Evolutionary conservation across 257 asterid genomes (phyloP).

Genomic region (Ilex asprella): DNA sequence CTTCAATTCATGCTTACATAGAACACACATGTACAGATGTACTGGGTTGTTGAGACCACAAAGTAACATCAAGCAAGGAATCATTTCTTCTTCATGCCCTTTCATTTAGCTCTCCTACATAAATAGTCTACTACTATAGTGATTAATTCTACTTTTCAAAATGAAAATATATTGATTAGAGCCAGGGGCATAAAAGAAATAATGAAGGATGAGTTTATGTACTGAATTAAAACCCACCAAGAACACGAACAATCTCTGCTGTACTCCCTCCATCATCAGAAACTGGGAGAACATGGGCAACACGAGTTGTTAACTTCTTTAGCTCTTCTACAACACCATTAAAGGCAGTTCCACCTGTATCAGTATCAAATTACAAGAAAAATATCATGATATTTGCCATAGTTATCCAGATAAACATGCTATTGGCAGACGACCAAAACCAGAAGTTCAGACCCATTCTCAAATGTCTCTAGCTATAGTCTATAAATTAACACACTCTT

Average conservation of each 20-base stretch:
- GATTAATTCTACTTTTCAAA: not conserved
- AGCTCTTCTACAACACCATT: conserved; percentile 98
- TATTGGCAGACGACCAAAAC: not conserved
- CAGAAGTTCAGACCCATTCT: too few species aligned
- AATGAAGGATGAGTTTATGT: not conserved
- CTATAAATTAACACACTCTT: too few species aligned
- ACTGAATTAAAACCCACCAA: conserved; percentile 42
- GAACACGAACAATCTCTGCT: conserved; percentile 97
- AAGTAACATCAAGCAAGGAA: too few species aligned
- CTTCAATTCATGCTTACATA: too few species aligned
- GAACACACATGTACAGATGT: too few species aligned
- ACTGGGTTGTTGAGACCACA: too few species aligned
- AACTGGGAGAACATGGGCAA: conserved; percentile 93
- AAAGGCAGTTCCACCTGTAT: conserved; percentile 95
- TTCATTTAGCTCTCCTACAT: too few species aligned
- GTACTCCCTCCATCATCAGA: conserved; percentile 99
- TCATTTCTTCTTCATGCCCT: too few species aligned
- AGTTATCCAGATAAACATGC: not conserved
- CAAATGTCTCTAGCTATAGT: too few species aligned
- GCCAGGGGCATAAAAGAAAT: not conserved
- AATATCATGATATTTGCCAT: not conserved
- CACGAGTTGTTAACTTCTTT: conserved; percentile 76
- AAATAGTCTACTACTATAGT: too few species aligned
- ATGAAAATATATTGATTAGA: conserved; percentile 5
- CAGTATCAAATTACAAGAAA: not conserved